Conservation (phyloP, 371 early-diverging fungal species). For the Rhizopus arrhizus region DNA sequence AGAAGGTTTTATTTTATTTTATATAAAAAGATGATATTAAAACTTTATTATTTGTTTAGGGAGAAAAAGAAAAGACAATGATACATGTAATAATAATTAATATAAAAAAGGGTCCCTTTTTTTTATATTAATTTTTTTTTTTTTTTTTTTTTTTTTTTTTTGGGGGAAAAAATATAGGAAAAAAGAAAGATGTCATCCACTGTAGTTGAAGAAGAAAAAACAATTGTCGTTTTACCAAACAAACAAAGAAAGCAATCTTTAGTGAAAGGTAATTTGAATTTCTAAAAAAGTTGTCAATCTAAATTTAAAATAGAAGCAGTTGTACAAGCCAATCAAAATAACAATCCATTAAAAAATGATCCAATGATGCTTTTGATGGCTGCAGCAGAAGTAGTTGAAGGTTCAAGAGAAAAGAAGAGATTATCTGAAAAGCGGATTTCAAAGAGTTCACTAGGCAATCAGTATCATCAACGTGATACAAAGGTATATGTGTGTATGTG, state of each 20-base stretch:
- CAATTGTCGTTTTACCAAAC: background rate
- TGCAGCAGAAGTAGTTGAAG: slow-evolving; percentile 47
- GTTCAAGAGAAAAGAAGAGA: slow-evolving; percentile 12
- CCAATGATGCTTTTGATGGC: slow-evolving; percentile 50
- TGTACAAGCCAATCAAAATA: slow-evolving; percentile 10
- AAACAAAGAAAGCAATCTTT: background rate
- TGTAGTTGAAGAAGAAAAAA: background rate
- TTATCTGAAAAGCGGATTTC: slow-evolving; percentile 1
- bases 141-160: background rate
- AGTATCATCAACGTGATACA: slow-evolving; percentile 11
- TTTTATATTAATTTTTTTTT: background rate
- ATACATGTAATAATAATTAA: slow-evolving; percentile 1
- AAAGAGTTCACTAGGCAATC: background rate
- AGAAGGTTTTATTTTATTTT: background rate
- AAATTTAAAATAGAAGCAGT: slow-evolving; percentile 1
- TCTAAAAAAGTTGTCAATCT: background rate
- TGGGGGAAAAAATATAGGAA: background rate
- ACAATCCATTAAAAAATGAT: slow-evolving; percentile 26
- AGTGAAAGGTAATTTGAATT: slow-evolving; percentile 2
- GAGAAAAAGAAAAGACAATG: slow-evolving; percentile 1
- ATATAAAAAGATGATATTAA: background rate
- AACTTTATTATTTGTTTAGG: background rate
- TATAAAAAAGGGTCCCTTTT: background rate
- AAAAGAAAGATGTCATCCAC: background rate
- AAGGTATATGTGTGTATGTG: background rate